Evolutionary conservation across 352 stramenopile genomes (phyloP).

Genomic region (Globisporangium spinosum): DNA sequence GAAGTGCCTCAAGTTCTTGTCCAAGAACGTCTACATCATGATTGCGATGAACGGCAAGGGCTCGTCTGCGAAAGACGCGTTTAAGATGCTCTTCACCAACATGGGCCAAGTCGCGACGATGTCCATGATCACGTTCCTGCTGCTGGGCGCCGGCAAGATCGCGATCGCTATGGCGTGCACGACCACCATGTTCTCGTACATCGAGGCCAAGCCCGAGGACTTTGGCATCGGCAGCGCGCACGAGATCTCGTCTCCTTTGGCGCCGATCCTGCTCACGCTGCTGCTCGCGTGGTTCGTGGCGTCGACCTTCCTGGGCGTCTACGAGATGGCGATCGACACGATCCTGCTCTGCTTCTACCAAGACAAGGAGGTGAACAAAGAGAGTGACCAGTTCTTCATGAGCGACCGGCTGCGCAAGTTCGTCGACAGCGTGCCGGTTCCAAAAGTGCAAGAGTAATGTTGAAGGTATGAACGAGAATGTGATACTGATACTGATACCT

Average conservation of each 20-base stretch:
- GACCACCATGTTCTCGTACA: constrained; percentile 53
- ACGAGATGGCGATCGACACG: constrained; percentile 94
- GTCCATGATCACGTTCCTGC: constrained; percentile 86
- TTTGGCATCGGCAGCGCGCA: constrained; percentile 50
- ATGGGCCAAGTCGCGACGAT: constrained; percentile 88
- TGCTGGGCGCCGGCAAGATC: constrained; percentile 92
- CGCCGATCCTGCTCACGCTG: constrained; percentile 88
- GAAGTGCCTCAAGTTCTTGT: constrained; percentile 96
- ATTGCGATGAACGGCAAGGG: constrained; percentile 73
- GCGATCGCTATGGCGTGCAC: constrained; percentile 59
- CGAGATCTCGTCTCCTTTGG: constrained; percentile 77
- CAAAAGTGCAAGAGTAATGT: constrained; percentile 10
- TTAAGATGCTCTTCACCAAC: constrained; percentile 89
- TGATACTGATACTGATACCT: background rate
- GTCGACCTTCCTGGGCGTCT: constrained; percentile 92
- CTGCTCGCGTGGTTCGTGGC: constrained; percentile 92
- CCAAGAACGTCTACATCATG: constrained; percentile 95
- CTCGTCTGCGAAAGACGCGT: constrained; percentile 88
- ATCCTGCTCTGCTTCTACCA: constrained; percentile 96
- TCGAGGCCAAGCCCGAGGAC: constrained; percentile 48
- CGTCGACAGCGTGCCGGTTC: constrained; percentile 52
- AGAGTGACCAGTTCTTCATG: constrained; percentile 72
- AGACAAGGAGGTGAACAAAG: constrained; percentile 80
- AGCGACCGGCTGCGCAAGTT: constrained; percentile 69
- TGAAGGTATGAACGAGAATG: no score